Evolutionary conservation across 805 yeast genomes (phyloP).

Genomic region (Kodamaea nitidulidarum): DNA sequence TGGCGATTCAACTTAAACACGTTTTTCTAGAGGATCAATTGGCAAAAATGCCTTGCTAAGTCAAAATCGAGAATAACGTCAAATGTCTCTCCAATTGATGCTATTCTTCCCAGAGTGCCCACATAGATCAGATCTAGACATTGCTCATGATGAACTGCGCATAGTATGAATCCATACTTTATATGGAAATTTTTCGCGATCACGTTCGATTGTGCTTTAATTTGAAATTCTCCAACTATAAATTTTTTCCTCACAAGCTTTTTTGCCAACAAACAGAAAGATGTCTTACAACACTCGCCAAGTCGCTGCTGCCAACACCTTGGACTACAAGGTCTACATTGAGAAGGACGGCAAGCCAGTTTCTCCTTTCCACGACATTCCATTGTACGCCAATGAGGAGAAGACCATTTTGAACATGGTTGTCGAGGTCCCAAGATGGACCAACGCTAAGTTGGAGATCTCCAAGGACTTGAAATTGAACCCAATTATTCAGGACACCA

Average conservation of each 20-base stretch:
- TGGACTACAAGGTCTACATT: conserved; percentile 86
- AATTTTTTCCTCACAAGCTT: conserved; percentile 1
- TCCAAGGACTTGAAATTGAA: conserved; percentile 78
- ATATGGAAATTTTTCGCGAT: background rate
- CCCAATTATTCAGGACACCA: conserved; percentile 96
- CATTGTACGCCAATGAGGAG: conserved; percentile 87
- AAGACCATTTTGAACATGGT: conserved; percentile 75
- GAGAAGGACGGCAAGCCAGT: conserved; percentile 93
- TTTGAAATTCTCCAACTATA: background rate
- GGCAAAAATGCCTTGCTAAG: no score
- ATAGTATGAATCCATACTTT: no score
- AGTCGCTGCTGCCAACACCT: conserved; percentile 92
- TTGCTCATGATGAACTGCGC: no score
- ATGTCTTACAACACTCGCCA: conserved; percentile 88
- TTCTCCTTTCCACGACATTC: conserved; percentile 82
- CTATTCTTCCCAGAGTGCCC: no score
- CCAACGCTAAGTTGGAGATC: conserved; percentile 95
- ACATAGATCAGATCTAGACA: no score
- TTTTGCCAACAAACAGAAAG: conserved; percentile 17
- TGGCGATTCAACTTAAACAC: no score
- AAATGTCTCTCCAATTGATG: no score
- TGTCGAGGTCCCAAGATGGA: conserved; percentile 98
- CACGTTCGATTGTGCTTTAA: conserved; percentile 8
- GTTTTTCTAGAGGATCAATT: no score
- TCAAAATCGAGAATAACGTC: no score